Evolutionary conservation across 1,284 basidiomycete species (phyloP), one percentile per base, ranked within the genome.

Genomic region (Cryptococcus hybrid): DNA sequence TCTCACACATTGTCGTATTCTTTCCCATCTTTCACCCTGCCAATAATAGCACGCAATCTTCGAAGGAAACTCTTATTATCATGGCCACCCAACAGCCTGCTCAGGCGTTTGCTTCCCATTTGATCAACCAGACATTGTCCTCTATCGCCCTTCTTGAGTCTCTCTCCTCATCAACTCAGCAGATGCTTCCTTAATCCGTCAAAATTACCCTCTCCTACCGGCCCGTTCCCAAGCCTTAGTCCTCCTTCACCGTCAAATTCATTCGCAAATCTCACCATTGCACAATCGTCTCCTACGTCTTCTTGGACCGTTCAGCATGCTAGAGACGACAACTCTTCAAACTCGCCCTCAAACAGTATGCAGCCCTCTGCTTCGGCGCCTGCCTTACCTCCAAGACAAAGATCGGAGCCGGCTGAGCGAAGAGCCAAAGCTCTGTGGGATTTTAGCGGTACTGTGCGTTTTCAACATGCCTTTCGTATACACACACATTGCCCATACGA

Each of bases 371-470:
- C 40, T 50, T 34, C 51, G 4, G 56, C 54, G 13, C 68, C 69
- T 5, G n/a, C 57, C 2, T 46, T 65, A 5, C 66, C 64, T 5
- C 59, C 64, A 3, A 56, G 56, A 55, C 11, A 43, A 43, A 18
- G 53, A 15, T 42, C 39, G n/a, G 40, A 35, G 24, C 53, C 50
- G 4, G 47, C 38, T 9, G 69, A 70, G 54, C 13, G 45, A 7
- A 64, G 67, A 35, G 74, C 69, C 1, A 64, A 63, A 46, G 74
- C 74, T 2, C 57, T 76, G 42, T 76, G 74, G 74, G 74, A 76
- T 60, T 76, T 74, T 58, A 58, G 47, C 40, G 73, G 74, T 13
- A 62, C 63, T 24, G 71, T 73, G 39, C 36, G 70, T 64, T 8
- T 9, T 30, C 38, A 5, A 18, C 30, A 30, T 30, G 30, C 30